A percentile compares a stretch with the other conserved stretches of the same genome.
Evolutionary conservation across 2,329 filamentous ascomycete species (phyloP).

Genomic region (Exophiala sp.): DNA sequence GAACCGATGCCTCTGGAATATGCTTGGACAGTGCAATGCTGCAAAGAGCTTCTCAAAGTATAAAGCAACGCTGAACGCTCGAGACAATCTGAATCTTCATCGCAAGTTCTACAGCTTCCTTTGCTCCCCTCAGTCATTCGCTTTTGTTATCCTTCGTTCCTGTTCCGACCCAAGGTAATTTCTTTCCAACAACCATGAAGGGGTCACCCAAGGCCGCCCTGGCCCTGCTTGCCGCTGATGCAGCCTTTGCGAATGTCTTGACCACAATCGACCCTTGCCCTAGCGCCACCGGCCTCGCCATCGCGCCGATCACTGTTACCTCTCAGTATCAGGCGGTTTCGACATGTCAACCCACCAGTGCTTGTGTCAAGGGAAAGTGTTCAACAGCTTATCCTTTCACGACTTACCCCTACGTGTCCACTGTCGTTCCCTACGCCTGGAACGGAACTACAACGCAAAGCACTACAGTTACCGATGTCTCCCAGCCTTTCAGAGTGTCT

Average conservation of each 20-base stretch:
- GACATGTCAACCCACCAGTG: neutral
- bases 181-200: slow-evolving; percentile 1
- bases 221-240: neutral
- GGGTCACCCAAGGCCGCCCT: neutral
- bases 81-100: neutral
- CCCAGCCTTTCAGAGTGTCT: slow-evolving; percentile 12
- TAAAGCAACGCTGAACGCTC: neutral
- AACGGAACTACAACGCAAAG: slow-evolving; percentile 13
- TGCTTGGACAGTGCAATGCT: neutral
- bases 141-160: neutral
- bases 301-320: neutral
- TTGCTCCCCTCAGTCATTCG: neutral
- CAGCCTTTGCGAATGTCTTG: neutral
- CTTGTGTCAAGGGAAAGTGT: slow-evolving; percentile 8
- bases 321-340: neutral
- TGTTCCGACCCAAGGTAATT: neutral
- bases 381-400: slow-evolving; percentile 9
- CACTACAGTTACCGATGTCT: slow-evolving; percentile 14
- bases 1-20: too few relatives aligned
- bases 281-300: neutral
- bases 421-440: slow-evolving; percentile 17
- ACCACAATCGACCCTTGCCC: slow-evolving; percentile 1
- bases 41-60: neutral
- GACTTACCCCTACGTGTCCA: slow-evolving; percentile 19
- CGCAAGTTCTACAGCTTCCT: neutral